Evolutionary conservation across 176 grass and related monocot genomes (phyloP).

Genomic region (Ensete glaucum): DNA sequence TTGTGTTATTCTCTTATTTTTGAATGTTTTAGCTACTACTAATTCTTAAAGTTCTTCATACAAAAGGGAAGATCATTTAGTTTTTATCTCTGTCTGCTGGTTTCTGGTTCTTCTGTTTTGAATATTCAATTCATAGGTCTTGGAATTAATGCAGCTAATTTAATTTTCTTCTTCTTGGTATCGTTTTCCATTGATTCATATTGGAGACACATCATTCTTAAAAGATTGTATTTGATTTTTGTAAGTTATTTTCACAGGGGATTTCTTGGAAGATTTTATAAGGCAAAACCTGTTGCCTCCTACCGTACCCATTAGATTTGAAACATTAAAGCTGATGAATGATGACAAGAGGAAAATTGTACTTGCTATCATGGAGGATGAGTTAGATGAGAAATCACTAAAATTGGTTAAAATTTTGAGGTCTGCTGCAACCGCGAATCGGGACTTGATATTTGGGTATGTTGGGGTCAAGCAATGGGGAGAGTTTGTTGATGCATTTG

Average conservation of each 20-base stretch:
- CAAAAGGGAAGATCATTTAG: background rate
- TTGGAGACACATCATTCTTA: background rate
- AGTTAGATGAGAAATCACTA: slow-evolving; percentile 43
- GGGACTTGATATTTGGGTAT: slow-evolving; percentile 82
- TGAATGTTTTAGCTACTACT: background rate
- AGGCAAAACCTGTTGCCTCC: slow-evolving; percentile 66
- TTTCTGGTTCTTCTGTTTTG: background rate
- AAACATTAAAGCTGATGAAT: slow-evolving; percentile 64
- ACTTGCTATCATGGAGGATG: slow-evolving; percentile 62
- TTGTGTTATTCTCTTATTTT: background rate
- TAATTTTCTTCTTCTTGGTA: background rate
- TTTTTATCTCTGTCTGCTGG: background rate
- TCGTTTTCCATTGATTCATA: background rate
- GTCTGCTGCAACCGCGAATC: slow-evolving; percentile 71
- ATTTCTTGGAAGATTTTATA: slow-evolving; percentile 85
- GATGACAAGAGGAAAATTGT: slow-evolving; percentile 80
- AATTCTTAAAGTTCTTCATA: background rate
- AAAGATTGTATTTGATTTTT: slow-evolving; percentile 11
- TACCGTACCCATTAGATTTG: slow-evolving; percentile 47
- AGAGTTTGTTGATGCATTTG: slow-evolving; percentile 66
- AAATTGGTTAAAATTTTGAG: slow-evolving; percentile 62
- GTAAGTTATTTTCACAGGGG: slow-evolving; percentile 31
- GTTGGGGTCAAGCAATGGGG: slow-evolving; percentile 76
- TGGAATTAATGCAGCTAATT: background rate
- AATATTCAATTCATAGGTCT: background rate